These are phyloP conservation scores for Limonium bicolor DNA, from an alignment of 148 eudicot genomes.

Conservation along the genomic window DNA sequence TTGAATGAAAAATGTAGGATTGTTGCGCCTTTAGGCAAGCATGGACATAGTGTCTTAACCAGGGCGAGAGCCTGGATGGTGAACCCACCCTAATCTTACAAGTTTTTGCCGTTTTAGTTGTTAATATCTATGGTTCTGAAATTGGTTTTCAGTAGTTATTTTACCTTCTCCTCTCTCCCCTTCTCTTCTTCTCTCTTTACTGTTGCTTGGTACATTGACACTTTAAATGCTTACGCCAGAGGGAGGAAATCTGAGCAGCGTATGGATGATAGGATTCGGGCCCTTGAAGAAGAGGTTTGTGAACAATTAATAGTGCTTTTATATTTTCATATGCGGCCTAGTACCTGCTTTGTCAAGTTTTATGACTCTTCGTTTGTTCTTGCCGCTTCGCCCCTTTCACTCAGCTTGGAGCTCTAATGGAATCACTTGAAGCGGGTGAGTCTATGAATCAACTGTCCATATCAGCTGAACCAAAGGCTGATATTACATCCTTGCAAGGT, in stretches of 20 bases:
- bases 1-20: too few relatives aligned
- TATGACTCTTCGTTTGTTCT: not conserved
- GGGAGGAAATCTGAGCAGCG: constrained; percentile 36
- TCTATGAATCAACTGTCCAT: not conserved
- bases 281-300: constrained; percentile 76
- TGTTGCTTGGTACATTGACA: not conserved
- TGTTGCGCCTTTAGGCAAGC: too few relatives aligned
- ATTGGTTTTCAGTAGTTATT: too few relatives aligned
- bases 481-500: not conserved
- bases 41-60: too few relatives aligned
- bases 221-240: constrained; percentile 24
- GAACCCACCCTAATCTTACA: too few relatives aligned
- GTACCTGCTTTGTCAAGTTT: not conserved
- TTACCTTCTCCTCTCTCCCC: not conserved
- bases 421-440: constrained; percentile 1
- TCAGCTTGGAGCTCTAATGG: not conserved
- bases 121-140: too few relatives aligned
- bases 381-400: too few relatives aligned
- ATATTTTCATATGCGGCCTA: not conserved
- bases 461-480: not conserved
- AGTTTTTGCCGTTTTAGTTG: too few relatives aligned
- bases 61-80: too few relatives aligned
- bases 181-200: not conserved
- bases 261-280: constrained; percentile 50
- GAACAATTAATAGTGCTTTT: not conserved